These are phyloP conservation scores for Rostrohypoxylon terebratum DNA, from an alignment of 495 filamentous ascomycete species.

Conservation along the genomic window DNA sequence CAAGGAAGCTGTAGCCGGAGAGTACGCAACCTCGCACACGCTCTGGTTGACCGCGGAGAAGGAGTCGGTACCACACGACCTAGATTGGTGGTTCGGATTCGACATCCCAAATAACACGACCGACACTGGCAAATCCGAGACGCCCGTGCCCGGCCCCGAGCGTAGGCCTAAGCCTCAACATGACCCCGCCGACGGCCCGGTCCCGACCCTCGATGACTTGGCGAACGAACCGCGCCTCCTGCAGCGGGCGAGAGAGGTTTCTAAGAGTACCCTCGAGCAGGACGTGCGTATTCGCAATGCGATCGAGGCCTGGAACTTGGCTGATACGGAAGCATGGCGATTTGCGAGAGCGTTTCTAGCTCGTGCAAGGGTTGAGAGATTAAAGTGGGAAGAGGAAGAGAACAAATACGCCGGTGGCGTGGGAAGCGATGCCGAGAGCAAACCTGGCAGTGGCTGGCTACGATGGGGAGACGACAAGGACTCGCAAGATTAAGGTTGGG, in stretches of 20 bases:
- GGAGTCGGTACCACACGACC: slow-evolving; percentile 65
- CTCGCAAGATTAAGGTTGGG: slow-evolving; percentile 36
- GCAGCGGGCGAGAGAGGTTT: slow-evolving; percentile 66
- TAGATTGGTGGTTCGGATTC: slow-evolving; percentile 94
- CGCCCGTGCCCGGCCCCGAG: slow-evolving; percentile 60
- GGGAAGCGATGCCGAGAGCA: slow-evolving; percentile 52
- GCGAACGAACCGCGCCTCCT: slow-evolving; percentile 71
- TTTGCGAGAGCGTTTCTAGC: slow-evolving; percentile 82
- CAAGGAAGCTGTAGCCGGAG: slow-evolving; percentile 83
- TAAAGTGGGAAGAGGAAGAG: slow-evolving; percentile 79
- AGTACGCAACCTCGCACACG: slow-evolving; percentile 65
- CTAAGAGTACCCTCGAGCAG: slow-evolving; percentile 56
- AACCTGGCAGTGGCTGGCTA: slow-evolving; percentile 42
- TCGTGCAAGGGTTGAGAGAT: slow-evolving; percentile 68
- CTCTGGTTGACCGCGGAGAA: slow-evolving; percentile 87
- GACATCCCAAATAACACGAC: slow-evolving; percentile 69
- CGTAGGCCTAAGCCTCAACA: slow-evolving; percentile 51
- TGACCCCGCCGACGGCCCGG: slow-evolving; percentile 59
- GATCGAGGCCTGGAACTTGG: slow-evolving; percentile 92
- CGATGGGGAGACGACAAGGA: slow-evolving; percentile 49
- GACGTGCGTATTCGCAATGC: slow-evolving; percentile 66
- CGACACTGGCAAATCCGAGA: slow-evolving; percentile 64
- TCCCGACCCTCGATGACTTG: slow-evolving; percentile 62
- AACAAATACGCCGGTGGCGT: slow-evolving; percentile 69
- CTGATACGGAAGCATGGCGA: slow-evolving; percentile 92